A percentile compares a stretch with the other conserved stretches of the same genome.
These are phyloP conservation scores for Aphanomyces stellatus DNA, from an alignment of 352 stramenopile species.

Conservation along the genomic window DNA sequence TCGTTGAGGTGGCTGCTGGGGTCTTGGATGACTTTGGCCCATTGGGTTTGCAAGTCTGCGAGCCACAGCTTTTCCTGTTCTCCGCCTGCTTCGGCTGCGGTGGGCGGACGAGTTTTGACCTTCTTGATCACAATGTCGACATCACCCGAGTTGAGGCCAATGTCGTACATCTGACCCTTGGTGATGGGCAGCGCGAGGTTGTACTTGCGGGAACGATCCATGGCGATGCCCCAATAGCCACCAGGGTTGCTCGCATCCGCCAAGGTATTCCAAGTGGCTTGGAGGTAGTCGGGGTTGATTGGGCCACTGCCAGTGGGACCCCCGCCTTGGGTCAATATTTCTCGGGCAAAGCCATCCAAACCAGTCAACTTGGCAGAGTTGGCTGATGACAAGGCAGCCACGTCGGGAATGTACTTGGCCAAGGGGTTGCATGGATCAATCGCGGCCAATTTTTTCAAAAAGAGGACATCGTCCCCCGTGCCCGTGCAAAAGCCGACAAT, in stretches of 20 bases:
- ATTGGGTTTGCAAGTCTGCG: not conserved
- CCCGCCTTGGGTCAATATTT: not conserved
- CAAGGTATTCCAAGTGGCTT: constrained; percentile 1
- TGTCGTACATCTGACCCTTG: constrained; percentile 3
- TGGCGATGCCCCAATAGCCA: constrained; percentile 2
- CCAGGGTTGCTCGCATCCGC: not conserved
- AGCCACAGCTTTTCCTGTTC: not conserved
- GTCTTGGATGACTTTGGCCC: not conserved
- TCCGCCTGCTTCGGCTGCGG: not conserved
- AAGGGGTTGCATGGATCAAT: not conserved
- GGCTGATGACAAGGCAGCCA: not conserved
- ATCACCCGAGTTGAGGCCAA: not conserved
- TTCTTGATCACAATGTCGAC: constrained; percentile 1
- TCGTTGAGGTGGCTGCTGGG: not conserved
- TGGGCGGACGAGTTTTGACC: not conserved
- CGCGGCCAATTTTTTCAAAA: not conserved
- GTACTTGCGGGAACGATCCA: not conserved
- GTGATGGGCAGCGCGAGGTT: not conserved
- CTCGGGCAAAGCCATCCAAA: not conserved
- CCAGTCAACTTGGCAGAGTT: not conserved
- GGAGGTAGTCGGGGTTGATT: constrained; percentile 1
- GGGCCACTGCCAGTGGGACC: not conserved
- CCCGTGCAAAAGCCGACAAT: constrained; percentile 8
- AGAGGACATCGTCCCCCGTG: not conserved
- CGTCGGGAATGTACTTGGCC: not conserved